Base-by-base conservation (phyloP, 192 early-diverging fungal species). In the Dimargaris xerosporica region DNA sequence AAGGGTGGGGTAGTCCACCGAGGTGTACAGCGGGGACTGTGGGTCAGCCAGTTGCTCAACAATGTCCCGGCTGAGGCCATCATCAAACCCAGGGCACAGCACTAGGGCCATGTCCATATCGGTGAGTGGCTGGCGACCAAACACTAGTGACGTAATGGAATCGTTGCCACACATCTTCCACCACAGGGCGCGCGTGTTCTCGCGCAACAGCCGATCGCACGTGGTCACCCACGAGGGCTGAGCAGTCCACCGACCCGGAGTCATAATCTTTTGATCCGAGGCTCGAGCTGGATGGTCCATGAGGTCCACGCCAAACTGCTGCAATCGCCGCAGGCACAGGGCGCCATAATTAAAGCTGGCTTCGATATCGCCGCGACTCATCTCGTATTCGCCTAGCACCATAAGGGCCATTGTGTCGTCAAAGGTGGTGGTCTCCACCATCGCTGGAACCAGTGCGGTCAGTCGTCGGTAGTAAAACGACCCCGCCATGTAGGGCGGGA, bases 271-370 rank as follows among this genome's bases (percentile, higher is more conserved):
- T 19, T 26, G 50, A 0, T 19, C 23, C 15, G 50, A 28, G 21
- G 50, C 23, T n/a, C 23, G 50, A 10, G 50, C 21, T 11, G 58
- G 58, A n/a, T 60, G 58, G 16, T 60, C 58, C 58, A 60, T 41
- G n/a, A 60, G 31, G 42, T 60, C 34, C 34, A 60, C 30, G 12
- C 58, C 6, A 30, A 16, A 44, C 11, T 26, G 31, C 58, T 60
- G 58, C 9, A 60, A 43, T 17, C 42, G 31, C 25, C 58, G 58
- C 12, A 60, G 11, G 21, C 17, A 11, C 15, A n/a, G 0, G 21
- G 58, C n/a, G 9, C n/a, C 5, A 13, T 44, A 23, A 13, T 5
- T 42, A n/a, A 60, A 60, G n/a, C 58, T 43, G 41, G 11, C n/a
- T n/a, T 60, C 58, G 5, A 28, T 43, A 26, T 43, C 13, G n/a